These are phyloP conservation scores for Kondoa subrosea DNA, from an alignment of 768 basidiomycete species.

Conservation along the genomic window DNA sequence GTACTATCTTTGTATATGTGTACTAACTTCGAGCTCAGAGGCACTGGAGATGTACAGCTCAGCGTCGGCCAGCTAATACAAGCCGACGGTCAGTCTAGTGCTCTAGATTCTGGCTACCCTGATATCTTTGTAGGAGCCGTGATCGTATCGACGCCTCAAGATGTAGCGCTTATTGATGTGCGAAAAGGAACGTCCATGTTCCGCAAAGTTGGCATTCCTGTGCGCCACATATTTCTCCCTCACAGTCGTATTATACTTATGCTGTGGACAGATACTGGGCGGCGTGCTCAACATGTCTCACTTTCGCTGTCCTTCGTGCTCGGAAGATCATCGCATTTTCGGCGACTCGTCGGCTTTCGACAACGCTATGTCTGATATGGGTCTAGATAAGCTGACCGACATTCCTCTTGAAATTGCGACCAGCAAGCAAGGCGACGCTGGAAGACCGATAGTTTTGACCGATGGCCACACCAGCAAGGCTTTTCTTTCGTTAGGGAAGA, in stretches of 20 bases:
- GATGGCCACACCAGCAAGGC: not conserved
- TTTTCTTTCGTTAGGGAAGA: not conserved
- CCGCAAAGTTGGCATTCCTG: conserved; percentile 69
- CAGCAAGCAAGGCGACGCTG: conserved; percentile 1
- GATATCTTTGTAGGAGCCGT: conserved; percentile 50
- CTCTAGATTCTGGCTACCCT: not conserved
- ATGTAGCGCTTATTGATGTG: conserved; percentile 78
- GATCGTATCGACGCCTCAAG: conserved; percentile 88
- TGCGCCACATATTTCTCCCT: conserved; percentile 37
- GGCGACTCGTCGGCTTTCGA: conserved; percentile 54
- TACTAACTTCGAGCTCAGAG: conserved; percentile 27
- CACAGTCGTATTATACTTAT: not conserved
- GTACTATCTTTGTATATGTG: not conserved
- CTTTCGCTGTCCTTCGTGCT: conserved; percentile 60
- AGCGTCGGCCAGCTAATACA: conserved; percentile 72
- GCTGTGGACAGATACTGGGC: conserved; percentile 51
- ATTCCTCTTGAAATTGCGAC: not conserved
- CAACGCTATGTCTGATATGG: conserved; percentile 29
- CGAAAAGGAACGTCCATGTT: conserved; percentile 87
- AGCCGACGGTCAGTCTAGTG: conserved; percentile 51
- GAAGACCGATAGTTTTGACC: not conserved
- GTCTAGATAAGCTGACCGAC: not conserved
- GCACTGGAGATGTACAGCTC: conserved; percentile 88
- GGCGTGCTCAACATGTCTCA: conserved; percentile 74
- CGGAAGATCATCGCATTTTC: conserved; percentile 47